Base-by-base conservation (phyloP, 305 asterid genomes). In the Andrographis paniculata region DNA sequence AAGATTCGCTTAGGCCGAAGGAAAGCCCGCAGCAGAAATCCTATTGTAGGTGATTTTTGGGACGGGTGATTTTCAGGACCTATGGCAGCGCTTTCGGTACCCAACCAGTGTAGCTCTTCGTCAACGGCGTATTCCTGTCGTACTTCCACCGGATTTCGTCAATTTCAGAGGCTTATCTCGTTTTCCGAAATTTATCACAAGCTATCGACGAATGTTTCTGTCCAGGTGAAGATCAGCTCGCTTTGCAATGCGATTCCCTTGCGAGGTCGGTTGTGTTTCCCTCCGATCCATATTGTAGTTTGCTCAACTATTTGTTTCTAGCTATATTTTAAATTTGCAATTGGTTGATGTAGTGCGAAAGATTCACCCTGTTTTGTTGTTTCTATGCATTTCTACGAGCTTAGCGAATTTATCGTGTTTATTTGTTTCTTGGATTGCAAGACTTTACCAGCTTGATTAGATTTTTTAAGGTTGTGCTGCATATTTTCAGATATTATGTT, bases 231-330 rank as follows among this genome's bases (percentile, higher is more conserved):
- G 48, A 50, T 62, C 62, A 48, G 41, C 62, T 56, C 69, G n/a
- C 36, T 20, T 50, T 48, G 70, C 53, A 69, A 65, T 70, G 81
- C 52, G 45, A 59, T 71, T 68, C 63, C 69, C 80, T 72, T 75
- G 86, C 93, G 74, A 53, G 94, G 84, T 64, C 93, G 93, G 80
- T 69, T 16, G 83, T 59, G 63, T 57, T 35, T 50, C 28, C 30
- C 59, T 31, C 12, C 45, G 1, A 17, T 42, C 53, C 35, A 24
- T 11, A 57, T 42, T 52, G 14, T 36, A 17, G 8, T 19, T 5
- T 17, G 46, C 44, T 22, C 14, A 45, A 35, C 14, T 10, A 33
- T 17, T 8, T 2, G 17, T 11, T 37, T 19, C 0, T 46, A 14
- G 14, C 4, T 17, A 6, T 18, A n/a, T 7, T n/a, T 14, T 14